Evolutionary conservation across 2,329 filamentous ascomycete genomes (phyloP).

Genomic region (Trichophyton rubrum): DNA sequence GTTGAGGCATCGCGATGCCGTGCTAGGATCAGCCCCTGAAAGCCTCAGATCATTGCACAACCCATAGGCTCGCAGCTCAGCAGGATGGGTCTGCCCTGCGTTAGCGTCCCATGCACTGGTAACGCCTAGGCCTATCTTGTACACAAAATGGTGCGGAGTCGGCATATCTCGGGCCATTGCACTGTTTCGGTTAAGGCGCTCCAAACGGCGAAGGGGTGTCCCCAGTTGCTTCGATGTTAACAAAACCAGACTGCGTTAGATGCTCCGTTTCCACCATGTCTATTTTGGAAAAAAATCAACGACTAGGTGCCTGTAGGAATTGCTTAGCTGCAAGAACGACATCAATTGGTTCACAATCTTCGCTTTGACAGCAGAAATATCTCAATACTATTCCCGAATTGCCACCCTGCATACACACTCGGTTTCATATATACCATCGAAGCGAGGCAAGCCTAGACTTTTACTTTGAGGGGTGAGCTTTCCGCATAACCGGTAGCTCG

Average conservation of each 20-base stretch:
- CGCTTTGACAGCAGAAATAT: conserved; percentile 3
- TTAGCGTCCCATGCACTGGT: background rate
- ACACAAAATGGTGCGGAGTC: background rate
- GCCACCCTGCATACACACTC: background rate
- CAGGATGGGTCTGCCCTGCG: background rate
- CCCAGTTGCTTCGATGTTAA: background rate
- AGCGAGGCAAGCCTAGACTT: conserved; percentile 1
- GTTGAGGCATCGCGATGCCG: background rate
- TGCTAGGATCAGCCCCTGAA: background rate
- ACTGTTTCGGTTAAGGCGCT: conserved; percentile 1
- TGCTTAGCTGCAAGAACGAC: background rate
- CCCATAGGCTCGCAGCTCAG: background rate
- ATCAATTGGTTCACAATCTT: background rate
- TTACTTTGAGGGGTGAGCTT: background rate
- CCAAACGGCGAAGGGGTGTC: background rate
- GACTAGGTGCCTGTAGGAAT: background rate
- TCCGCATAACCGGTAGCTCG: background rate
- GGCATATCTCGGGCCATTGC: background rate
- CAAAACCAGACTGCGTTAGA: background rate
- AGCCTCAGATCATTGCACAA: background rate
- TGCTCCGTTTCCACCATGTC: background rate
- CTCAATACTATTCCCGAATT: background rate
- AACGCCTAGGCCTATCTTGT: background rate
- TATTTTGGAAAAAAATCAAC: background rate
- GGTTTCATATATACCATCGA: conserved; percentile 2